Conservation (phyloP, 2,329 filamentous ascomycete species). For the Cadophora luteo-olivacea region DNA sequence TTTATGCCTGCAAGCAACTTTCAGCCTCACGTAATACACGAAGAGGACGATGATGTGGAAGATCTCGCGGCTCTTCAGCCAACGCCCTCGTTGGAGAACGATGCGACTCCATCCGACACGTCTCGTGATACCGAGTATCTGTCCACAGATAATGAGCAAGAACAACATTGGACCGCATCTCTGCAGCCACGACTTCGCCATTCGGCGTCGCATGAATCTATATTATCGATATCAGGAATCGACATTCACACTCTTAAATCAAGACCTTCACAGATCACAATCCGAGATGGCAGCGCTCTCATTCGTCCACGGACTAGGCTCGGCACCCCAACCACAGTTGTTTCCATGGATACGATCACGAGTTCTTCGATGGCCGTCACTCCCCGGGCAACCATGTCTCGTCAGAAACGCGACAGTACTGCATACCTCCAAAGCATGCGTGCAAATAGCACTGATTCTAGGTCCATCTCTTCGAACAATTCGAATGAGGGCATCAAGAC, state of each 20-base stretch:
- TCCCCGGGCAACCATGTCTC: slow-evolving; percentile 61
- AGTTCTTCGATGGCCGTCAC: slow-evolving; percentile 59
- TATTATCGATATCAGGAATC: slow-evolving; percentile 85
- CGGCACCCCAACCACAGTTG: slow-evolving; percentile 49
- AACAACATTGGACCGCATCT: slow-evolving; percentile 40
- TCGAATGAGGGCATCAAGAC: slow-evolving; percentile 50
- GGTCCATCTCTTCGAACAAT: slow-evolving; percentile 44
- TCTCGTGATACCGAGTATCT: slow-evolving; percentile 34
- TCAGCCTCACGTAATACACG: slow-evolving; percentile 47
- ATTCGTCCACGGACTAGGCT: slow-evolving; percentile 54
- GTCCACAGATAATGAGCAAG: slow-evolving; percentile 9
- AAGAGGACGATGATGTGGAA: slow-evolving; percentile 45
- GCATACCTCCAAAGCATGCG: slow-evolving; percentile 62
- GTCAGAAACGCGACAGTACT: slow-evolving; percentile 56
- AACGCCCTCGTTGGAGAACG: slow-evolving; percentile 35
- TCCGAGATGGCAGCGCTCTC: slow-evolving; percentile 54
- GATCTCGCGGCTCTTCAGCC: slow-evolving; percentile 37
- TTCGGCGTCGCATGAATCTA: slow-evolving; percentile 81
- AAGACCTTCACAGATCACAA: slow-evolving; percentile 76
- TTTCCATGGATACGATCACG: slow-evolving; percentile 60
- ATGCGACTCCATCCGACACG: slow-evolving; percentile 33
- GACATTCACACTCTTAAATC: slow-evolving; percentile 85
- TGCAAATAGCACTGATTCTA: slow-evolving; percentile 38
- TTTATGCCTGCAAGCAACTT: slow-evolving; percentile 47
- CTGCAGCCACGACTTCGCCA: slow-evolving; percentile 63